Base-by-base conservation (phyloP, 1,139 yeast species). In the Debaryomycetaceae sp. region DNA sequence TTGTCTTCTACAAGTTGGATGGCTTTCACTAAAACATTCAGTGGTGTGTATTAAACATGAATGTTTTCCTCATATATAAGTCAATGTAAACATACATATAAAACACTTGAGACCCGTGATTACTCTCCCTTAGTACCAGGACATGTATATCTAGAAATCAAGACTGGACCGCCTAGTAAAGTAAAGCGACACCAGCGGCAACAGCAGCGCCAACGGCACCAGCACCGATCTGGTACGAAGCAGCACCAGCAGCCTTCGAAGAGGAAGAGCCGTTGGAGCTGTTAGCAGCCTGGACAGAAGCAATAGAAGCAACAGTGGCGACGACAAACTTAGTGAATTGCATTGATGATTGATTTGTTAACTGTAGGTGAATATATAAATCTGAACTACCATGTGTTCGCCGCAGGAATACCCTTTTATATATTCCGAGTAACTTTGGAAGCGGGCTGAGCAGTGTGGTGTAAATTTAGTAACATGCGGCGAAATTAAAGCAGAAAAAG, bases 201-300 rank as follows among this genome's bases (percentile, higher is more conserved):
- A 77, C 78, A 53, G 78, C 82, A 55, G 83, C 84, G 64, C 83
- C 84, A 57, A 77, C 68, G 52, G 73, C 68, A 63, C 79, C 80
- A 49, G 78, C 79, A 59, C 67, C 65, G 51, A 65, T 58, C 39
- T 71, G 65, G 65, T 72, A 66, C 51, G 61, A 53, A 46, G 60
- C 37, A 27, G 30, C 70, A 45, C 76, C 76, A 49, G 75, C 76
- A 61, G 73, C 76, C 48, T 68, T 62, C 35, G 70, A 58, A 31
- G 55, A 45, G 29, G 58, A 43, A 43, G 62, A 16, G 15, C 23
- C 15, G 38, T 51, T 64, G 35, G 65, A 50, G 31, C 42, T 39
- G 37, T 47, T 46, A 35, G 61, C 59, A 44, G 76, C 76, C 38
- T 63, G 57, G 47, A 59, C 77, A 40, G 71, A 66, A 44, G 75